These are phyloP conservation scores for Phyllosticta ampelicida DNA, from an alignment of 2,329 filamentous ascomycete species.

Conservation along the genomic window DNA sequence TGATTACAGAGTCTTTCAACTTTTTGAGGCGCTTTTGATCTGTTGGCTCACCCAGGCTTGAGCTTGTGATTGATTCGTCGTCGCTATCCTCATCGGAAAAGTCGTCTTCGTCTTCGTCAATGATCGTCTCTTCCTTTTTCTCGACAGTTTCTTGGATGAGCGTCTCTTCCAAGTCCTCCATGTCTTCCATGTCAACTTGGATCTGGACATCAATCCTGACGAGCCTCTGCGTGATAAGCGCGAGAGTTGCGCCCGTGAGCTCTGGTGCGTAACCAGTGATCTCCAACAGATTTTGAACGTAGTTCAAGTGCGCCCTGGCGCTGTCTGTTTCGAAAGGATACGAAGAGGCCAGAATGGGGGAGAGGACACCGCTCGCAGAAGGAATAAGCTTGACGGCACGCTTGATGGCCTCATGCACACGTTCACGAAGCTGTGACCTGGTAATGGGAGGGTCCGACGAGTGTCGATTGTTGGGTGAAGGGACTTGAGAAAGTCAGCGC, in stretches of 20 bases:
- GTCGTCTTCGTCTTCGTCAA: slow-evolving; percentile 41
- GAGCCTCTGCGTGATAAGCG: slow-evolving; percentile 72
- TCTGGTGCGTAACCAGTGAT: slow-evolving; percentile 69
- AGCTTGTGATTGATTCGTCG: slow-evolving; percentile 49
- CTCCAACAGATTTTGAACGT: slow-evolving; percentile 71
- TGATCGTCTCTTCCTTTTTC: slow-evolving; percentile 20
- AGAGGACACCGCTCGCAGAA: slow-evolving; percentile 60
- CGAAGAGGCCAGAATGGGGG: slow-evolving; percentile 52
- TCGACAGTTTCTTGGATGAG: slow-evolving; percentile 47
- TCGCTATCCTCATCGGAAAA: slow-evolving; percentile 39
- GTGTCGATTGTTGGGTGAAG: slow-evolving; percentile 42
- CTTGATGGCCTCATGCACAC: slow-evolving; percentile 65
- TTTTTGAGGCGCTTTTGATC: slow-evolving; percentile 52
- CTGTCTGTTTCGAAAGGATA: slow-evolving; percentile 72
- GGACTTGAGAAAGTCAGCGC: slow-evolving; percentile 37
- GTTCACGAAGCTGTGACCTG: slow-evolving; percentile 54
- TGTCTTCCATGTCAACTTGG: slow-evolving; percentile 82
- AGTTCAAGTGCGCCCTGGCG: slow-evolving; percentile 71
- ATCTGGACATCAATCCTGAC: slow-evolving; percentile 95
- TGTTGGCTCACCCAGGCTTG: slow-evolving; percentile 53
- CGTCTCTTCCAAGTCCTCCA: slow-evolving; percentile 74
- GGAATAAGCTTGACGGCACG: slow-evolving; percentile 74
- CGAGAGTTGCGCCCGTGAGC: slow-evolving; percentile 68
- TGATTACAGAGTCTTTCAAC: slow-evolving; percentile 72
- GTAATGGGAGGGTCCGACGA: slow-evolving; percentile 48